A percentile compares a stretch with the other conserved stretches of the same genome.
phyloP scores from a whole-genome alignment of 208 protist species.

The Leishmania arabica region DNA sequence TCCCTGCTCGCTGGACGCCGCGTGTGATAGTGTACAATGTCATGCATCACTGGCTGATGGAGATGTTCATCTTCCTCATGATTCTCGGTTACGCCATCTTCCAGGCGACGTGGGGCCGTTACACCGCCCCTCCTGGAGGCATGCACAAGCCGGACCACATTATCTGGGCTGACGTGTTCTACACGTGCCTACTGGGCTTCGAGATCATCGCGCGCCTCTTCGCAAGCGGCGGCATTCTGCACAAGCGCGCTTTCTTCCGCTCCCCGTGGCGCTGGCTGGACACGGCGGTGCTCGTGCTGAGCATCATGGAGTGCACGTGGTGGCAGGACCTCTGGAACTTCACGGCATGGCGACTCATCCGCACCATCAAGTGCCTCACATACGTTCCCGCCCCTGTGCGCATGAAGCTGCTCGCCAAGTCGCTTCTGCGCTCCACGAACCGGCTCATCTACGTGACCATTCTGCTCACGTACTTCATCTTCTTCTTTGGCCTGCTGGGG shows the following conservation, averaged over 20 bases:
- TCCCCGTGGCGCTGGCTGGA: conserved; percentile 94
- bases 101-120: conserved; percentile 77
- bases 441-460: conserved; percentile 67
- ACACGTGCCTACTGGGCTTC: conserved; percentile 76
- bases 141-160: conserved; percentile 67
- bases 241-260: conserved; percentile 83
- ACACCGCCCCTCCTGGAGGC: conserved; percentile 37
- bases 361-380: conserved; percentile 80
- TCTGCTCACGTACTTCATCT: conserved; percentile 83
- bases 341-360: conserved; percentile 85
- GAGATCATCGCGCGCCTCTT: conserved; percentile 88
- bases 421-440: conserved; percentile 83
- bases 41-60: conserved; percentile 89
- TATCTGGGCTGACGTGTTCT: conserved; percentile 89
- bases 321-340: conserved; percentile 84
- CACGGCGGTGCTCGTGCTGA: conserved; percentile 81
- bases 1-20: conserved; percentile 78
- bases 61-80: conserved; percentile 70
- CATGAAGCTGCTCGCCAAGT: conserved; percentile 87
- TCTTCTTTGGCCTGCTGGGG: conserved; percentile 89
- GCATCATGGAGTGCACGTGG: conserved; percentile 76
- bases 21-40: conserved; percentile 92
- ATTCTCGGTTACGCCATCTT: conserved; percentile 89
- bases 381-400: conserved; percentile 76
- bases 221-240: conserved; percentile 77